Conservation (phyloP, 2,329 filamentous ascomycete species). For the Fusarium sp. region DNA sequence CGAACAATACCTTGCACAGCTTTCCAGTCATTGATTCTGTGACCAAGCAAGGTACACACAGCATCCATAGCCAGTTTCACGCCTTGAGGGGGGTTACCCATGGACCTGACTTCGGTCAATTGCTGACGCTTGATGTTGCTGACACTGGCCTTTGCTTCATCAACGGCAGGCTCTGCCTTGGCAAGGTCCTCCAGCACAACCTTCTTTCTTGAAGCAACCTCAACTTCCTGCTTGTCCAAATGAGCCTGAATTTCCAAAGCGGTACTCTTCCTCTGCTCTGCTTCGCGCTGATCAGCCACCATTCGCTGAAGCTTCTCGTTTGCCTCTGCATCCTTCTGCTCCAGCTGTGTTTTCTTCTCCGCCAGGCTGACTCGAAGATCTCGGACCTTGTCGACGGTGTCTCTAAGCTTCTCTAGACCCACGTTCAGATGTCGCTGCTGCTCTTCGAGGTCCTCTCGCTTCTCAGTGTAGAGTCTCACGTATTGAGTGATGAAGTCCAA, state of each 20-base stretch:
- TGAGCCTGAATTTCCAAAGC: conserved; percentile 90
- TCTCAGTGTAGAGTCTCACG: conserved; percentile 96
- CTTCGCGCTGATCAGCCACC: conserved; percentile 94
- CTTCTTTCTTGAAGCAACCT: conserved; percentile 84
- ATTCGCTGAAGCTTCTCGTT: conserved; percentile 98
- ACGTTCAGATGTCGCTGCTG: conserved; percentile 98
- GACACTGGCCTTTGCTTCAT: conserved; percentile 94
- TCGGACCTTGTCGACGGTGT: conserved; percentile 96
- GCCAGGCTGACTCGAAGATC: conserved; percentile 91
- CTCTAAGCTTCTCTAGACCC: conserved; percentile 94
- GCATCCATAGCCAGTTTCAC: conserved; percentile 93
- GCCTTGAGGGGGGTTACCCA: conserved; percentile 90
- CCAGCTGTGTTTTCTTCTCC: conserved; percentile 92
- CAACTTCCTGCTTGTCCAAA: conserved; percentile 87
- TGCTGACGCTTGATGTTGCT: conserved; percentile 99
- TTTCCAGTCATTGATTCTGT: conserved; percentile 92
- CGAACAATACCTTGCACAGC: conserved; percentile 88
- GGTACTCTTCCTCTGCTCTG: conserved; percentile 87
- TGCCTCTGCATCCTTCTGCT: conserved; percentile 93
- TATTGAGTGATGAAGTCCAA: conserved; percentile 98
- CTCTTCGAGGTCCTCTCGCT: conserved; percentile 97
- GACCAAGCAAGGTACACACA: conserved; percentile 94
- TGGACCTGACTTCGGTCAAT: conserved; percentile 95
- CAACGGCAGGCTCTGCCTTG: conserved; percentile 90
- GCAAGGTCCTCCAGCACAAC: conserved; percentile 90